phyloP scores from a whole-genome alignment of 352 stramenopile species.

The Pythium brachiatum region DNA sequence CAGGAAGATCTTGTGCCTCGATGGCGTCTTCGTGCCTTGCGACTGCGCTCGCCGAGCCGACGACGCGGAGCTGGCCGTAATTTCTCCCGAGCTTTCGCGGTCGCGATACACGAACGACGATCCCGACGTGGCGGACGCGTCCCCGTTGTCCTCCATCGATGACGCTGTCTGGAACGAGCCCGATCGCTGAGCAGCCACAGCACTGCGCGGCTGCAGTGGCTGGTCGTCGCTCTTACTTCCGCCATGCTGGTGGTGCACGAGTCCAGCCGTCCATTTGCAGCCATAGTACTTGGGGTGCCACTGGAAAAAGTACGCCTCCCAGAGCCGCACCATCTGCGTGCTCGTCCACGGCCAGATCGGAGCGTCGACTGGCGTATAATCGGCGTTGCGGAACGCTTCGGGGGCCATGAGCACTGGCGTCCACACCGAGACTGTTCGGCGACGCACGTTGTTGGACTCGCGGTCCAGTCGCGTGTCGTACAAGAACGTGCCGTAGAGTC shows the following conservation, averaged over 20 bases:
- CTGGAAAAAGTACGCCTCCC: slow-evolving; percentile 85
- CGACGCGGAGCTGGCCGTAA: not conserved
- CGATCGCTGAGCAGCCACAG: not conserved
- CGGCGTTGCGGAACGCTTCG: slow-evolving; percentile 43
- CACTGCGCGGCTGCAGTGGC: not conserved
- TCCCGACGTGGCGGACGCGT: not conserved
- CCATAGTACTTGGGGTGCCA: slow-evolving; percentile 84
- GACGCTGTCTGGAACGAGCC: not conserved
- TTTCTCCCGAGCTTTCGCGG: slow-evolving; percentile 13
- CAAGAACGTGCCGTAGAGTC: slow-evolving; percentile 81
- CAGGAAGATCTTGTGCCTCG: slow-evolving; percentile 35
- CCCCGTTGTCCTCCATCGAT: slow-evolving; percentile 5
- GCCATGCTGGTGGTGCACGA: slow-evolving; percentile 29
- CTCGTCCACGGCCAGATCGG: slow-evolving; percentile 83
- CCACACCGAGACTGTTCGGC: slow-evolving; percentile 71
- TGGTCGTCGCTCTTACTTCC: not conserved
- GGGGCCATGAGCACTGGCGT: slow-evolving; percentile 65
- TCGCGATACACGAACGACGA: slow-evolving; percentile 1
- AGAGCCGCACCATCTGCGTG: slow-evolving; percentile 75
- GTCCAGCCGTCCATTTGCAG: slow-evolving; percentile 66
- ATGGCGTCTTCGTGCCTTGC: slow-evolving; percentile 20
- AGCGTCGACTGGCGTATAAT: slow-evolving; percentile 43
- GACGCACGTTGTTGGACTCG: slow-evolving; percentile 54
- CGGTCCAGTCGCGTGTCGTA: slow-evolving; percentile 75
- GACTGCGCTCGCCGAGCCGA: not conserved